Evolutionary conservation across 768 basidiomycete genomes (phyloP).

Genomic region (Mycena leptocephala): DNA sequence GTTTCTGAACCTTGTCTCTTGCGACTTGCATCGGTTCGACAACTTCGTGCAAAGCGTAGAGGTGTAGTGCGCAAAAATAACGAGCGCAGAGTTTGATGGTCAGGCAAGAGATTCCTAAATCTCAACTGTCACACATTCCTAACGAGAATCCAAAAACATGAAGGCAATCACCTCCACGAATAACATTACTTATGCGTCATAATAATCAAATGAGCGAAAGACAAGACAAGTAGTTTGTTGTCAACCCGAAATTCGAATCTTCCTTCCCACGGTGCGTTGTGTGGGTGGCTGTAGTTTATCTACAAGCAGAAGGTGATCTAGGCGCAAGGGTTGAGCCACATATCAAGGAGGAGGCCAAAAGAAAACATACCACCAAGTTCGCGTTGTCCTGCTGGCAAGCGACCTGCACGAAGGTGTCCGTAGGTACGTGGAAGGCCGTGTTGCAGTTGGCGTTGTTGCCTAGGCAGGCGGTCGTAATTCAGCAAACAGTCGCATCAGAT

Average conservation of each 20-base stretch:
- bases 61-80: not conserved
- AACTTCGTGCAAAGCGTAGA: not conserved
- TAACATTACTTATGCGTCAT: not conserved
- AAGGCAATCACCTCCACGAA: not conserved
- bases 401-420: constrained; percentile 50
- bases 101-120: not conserved
- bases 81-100: not conserved
- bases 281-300: not conserved
- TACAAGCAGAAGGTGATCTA: constrained; percentile 24
- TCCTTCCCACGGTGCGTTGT: no score
- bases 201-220: no score
- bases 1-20: no score
- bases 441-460: constrained; percentile 48
- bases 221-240: no score
- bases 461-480: constrained; percentile 23
- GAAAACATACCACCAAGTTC: constrained; percentile 19
- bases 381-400: constrained; percentile 53
- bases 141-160: not conserved
- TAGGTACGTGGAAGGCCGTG: constrained; percentile 48
- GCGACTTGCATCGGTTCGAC: no score
- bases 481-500: not conserved
- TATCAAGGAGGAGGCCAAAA: not conserved
- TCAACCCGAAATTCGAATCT: no score
- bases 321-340: not conserved
- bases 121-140: not conserved